Conservation (phyloP, 73 alveolate species). For the Tetrahymena borealis region DNA sequence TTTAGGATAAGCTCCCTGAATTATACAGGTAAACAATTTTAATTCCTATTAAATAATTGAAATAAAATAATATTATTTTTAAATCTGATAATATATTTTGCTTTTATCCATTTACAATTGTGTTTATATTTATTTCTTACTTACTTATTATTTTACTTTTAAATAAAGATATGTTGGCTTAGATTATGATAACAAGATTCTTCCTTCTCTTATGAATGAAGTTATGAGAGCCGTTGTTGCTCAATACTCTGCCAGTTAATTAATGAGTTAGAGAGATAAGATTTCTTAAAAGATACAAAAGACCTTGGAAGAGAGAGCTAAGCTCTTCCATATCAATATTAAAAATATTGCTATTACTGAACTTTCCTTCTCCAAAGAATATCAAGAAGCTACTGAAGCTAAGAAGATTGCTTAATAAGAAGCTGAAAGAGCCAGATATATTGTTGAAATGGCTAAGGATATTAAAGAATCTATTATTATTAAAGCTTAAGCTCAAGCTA, state of each 20-base stretch:
- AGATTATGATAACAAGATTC: slow-evolving; percentile 92
- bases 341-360: slow-evolving; percentile 93
- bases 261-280: slow-evolving; percentile 81
- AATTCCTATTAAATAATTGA: background rate
- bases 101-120: no score
- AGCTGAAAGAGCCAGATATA: slow-evolving; percentile 91
- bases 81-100: no score
- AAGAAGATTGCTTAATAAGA: slow-evolving; percentile 95
- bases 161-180: slow-evolving; percentile 78
- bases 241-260: slow-evolving; percentile 63
- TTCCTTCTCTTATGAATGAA: slow-evolving; percentile 94
- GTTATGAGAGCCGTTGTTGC: slow-evolving; percentile 80
- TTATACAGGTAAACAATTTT: slow-evolving; percentile 53
- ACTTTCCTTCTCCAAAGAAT: slow-evolving; percentile 52
- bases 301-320: slow-evolving; percentile 74
- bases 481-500: slow-evolving; percentile 90
- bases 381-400: slow-evolving; percentile 75
- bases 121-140: no score
- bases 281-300: slow-evolving; percentile 65
- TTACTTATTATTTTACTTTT: no score
- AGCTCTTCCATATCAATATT: slow-evolving; percentile 68
- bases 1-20: slow-evolving; percentile 60
- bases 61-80: background rate
- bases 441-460: slow-evolving; percentile 85
- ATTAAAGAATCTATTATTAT: slow-evolving; percentile 83